Base-by-base conservation (phyloP, 2,329 filamentous ascomycete genomes). In the Fusarium mangiferae region DNA sequence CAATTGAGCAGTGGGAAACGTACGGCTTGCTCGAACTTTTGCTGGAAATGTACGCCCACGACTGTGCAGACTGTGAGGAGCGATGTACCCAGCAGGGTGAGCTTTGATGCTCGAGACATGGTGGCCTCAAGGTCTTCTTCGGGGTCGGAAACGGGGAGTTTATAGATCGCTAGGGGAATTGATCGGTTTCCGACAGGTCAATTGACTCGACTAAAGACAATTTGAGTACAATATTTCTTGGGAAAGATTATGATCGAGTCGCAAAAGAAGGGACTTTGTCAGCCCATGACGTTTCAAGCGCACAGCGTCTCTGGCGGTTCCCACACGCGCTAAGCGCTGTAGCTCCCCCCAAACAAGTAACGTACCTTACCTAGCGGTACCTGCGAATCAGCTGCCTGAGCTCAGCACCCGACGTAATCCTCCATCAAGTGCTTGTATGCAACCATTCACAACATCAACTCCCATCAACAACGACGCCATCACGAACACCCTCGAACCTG, bases 51-150 rank as follows among this genome's bases (percentile, higher is more conserved):
- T 52, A 99, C 96, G 77, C 97, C 91, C 75, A 91, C 85, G 72
- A 99, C 90, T 54, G 95, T 97, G 73, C 89, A 87, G 59, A 90
- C 88, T 33, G 96, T 93, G 77, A 94, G 91, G 73, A 94, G 84
- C 39, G 93, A 92, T 2, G 95, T 98, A 49, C 89, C 90, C 58
- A 91, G 87, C 33, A 99, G 87, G 20, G 96, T 98, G 75, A 96
- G 83, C 81, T 98, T 97, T 24, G 96, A 95, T 66, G 94, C 92
- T 78, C 91, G 92, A 66, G 96, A 99, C 96, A 99, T 99, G 69
- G 65, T 56, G 56, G 44, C 20, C 52, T 62, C 41, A 22, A 24
- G 18, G 28, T 15, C 33, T 35, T 24, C 4, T 45, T n/a, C 20
- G 11, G 35, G 30, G 30, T 55, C 38, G 46, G 28, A 12, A 42